phyloP scores from a whole-genome alignment of 768 basidiomycete species.

The Pleurotus tuoliensis region DNA sequence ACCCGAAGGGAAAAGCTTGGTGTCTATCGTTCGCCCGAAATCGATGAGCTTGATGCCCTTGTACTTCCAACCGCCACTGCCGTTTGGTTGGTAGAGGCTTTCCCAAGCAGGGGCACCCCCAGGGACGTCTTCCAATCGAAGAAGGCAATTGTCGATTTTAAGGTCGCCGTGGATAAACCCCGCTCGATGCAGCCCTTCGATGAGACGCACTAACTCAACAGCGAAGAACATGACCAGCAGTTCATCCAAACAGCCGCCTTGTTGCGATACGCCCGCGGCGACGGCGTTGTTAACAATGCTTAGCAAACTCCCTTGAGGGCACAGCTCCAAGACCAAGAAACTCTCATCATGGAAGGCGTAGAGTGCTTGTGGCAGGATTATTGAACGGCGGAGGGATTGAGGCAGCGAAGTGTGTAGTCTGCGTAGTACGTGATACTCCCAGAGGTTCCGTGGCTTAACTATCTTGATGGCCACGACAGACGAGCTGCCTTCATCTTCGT shows the following conservation, averaged over 20 bases:
- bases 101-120: slow-evolving; percentile 70
- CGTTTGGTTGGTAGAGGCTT: slow-evolving; percentile 69
- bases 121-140: slow-evolving; percentile 82
- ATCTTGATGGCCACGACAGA: slow-evolving; percentile 84
- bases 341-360: slow-evolving; percentile 89
- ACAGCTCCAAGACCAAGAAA: slow-evolving; percentile 82
- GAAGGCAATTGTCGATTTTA: slow-evolving; percentile 98
- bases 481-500: slow-evolving; percentile 49
- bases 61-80: slow-evolving; percentile 78
- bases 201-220: slow-evolving; percentile 77
- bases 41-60: slow-evolving; percentile 95
- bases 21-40: slow-evolving; percentile 95
- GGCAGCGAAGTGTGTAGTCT: slow-evolving; percentile 72
- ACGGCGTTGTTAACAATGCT: slow-evolving; percentile 86
- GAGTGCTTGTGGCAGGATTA: slow-evolving; percentile 74
- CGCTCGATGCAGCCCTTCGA: slow-evolving; percentile 76
- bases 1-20: slow-evolving; percentile 67
- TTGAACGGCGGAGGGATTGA: slow-evolving; percentile 51
- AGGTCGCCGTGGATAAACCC: slow-evolving; percentile 98
- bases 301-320: slow-evolving; percentile 88
- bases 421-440: slow-evolving; percentile 89
- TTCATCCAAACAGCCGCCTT: slow-evolving; percentile 84
- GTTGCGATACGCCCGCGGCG: slow-evolving; percentile 70
- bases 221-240: slow-evolving; percentile 93
- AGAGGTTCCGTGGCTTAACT: slow-evolving; percentile 81